These are phyloP conservation scores for Ceratocystis alfenasii DNA, from an alignment of 2,329 filamentous ascomycete genomes.

Conservation along the genomic window DNA sequence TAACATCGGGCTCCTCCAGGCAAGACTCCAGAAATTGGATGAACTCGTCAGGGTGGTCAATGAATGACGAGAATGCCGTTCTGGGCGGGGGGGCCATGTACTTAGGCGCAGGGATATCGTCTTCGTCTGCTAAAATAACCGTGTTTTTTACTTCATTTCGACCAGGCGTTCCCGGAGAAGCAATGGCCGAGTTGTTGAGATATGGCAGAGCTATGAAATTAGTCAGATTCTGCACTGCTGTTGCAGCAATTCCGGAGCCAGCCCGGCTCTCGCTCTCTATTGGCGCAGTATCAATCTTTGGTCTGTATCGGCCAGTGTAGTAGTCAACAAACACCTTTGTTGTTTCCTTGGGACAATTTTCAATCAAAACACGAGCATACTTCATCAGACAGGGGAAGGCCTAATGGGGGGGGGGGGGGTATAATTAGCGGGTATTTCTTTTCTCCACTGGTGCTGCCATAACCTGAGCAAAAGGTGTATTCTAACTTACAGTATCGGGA, in stretches of 20 bases:
- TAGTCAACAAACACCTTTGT: slow-evolving; percentile 89
- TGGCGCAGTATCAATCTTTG: slow-evolving; percentile 40
- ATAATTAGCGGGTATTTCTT: not conserved
- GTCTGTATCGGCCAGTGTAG: slow-evolving; percentile 74
- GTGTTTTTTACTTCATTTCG: slow-evolving; percentile 39
- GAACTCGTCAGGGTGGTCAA: slow-evolving; percentile 85
- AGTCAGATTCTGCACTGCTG: slow-evolving; percentile 73
- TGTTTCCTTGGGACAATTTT: slow-evolving; percentile 70
- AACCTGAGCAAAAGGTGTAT: not conserved
- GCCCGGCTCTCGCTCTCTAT: slow-evolving; percentile 19
- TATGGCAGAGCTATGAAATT: slow-evolving; percentile 76
- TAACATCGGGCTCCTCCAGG: slow-evolving; percentile 57
- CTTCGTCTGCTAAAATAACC: slow-evolving; percentile 36
- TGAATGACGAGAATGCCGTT: slow-evolving; percentile 89
- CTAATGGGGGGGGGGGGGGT: slow-evolving; percentile 34
- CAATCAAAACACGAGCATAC: slow-evolving; percentile 80
- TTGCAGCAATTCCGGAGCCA: slow-evolving; percentile 46
- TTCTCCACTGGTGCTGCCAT: not conserved
- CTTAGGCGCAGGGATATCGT: slow-evolving; percentile 37
- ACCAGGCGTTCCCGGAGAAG: slow-evolving; percentile 40
- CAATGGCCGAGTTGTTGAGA: slow-evolving; percentile 53
- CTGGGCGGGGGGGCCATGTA: slow-evolving; percentile 75
- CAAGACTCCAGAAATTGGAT: slow-evolving; percentile 87
- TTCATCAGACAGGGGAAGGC: slow-evolving; percentile 87
- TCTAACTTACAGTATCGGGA: slow-evolving; percentile 52